Base-by-base conservation (phyloP, 495 filamentous ascomycete genomes). In the Podospora appendiculata region DNA sequence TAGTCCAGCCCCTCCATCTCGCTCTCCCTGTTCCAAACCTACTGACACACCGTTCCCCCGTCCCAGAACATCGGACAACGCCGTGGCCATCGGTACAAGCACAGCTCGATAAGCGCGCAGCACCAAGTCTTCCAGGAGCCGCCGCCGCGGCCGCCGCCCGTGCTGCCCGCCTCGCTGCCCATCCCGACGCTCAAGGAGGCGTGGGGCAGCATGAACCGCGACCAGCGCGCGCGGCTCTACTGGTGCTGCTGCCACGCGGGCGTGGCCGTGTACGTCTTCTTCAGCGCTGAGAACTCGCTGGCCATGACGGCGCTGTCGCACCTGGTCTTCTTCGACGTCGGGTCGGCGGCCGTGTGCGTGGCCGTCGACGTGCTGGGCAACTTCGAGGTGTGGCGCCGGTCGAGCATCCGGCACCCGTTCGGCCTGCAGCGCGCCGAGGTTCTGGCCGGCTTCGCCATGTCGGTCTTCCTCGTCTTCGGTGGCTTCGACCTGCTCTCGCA, bases 71-170 rank as follows among this genome's bases (percentile, higher is more conserved):
- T 96, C 59, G 93, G 92, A 56, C 90, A 95, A 67, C 83, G 93
- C 51, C 86, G 91, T 49, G 93, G 93, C 32, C 93, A 98, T 74
- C 90, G 93, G 63, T 98, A 97, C 79, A 95, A 96, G 58, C 93
- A 97, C 74, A 92, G 87, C 64, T 93, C 88, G 61, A 89, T 98
- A 47, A 95, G 89, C 17, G 70, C 77, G 9, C 76, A 79, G 41
- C 92, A 96, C 65, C 89, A 95, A 66, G 91, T 98, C 64, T 95
- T 98, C 73, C 87, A 94, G 59, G 89, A 96, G 64, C 93, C 93
- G n/a, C 83, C 89, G 2, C 87, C 86, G 4, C 79, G 90, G 36
- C 86, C 91, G 2, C 93, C 93, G 0, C 80, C 96, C 19, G 85
- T 87, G 11, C 79, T 98, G 0, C 93, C 93, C n/a, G 88, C 92